Percentiles rank a stretch among this genome's conserved stretches.
phyloP scores from a whole-genome alignment of 163 green algal species.

The Scenedesmus sp. region DNA sequence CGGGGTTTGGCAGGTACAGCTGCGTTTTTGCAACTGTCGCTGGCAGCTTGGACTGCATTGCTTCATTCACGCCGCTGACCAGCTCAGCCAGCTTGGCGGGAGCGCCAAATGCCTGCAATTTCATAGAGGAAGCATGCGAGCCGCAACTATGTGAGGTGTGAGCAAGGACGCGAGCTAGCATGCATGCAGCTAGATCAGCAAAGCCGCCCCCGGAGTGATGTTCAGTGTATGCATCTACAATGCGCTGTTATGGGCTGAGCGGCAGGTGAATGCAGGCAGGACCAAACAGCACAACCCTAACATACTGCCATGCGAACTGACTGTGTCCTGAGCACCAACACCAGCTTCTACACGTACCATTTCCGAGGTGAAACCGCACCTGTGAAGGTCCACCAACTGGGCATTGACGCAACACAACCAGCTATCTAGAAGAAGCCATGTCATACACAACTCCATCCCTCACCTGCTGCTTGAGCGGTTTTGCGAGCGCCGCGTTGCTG shows the following conservation, averaged over 20 bases:
- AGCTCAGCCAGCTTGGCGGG: constrained; percentile 87
- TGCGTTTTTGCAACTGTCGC: constrained; percentile 80
- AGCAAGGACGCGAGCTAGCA: background rate
- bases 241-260: background rate
- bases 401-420: background rate
- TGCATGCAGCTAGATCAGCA: too few species aligned
- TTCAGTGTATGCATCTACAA: background rate
- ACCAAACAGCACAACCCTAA: background rate
- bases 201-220: too few species aligned
- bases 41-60: constrained; percentile 74
- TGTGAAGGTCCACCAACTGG: background rate
- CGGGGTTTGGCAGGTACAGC: constrained; percentile 89
- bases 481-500: constrained; percentile 54
- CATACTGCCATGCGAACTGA: too few species aligned
- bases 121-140: too few species aligned
- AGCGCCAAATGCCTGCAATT: constrained; percentile 91
- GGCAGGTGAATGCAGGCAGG: too few species aligned
- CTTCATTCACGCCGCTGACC: constrained; percentile 81
- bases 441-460: background rate
- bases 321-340: too few species aligned
- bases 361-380: background rate
- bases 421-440: background rate
- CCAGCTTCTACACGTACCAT: too few species aligned
- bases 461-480: constrained; percentile 86
- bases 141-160: background rate